Evolutionary conservation across 306 rosid genomes (phyloP).

Genomic region (Albizia julibrissin): DNA sequence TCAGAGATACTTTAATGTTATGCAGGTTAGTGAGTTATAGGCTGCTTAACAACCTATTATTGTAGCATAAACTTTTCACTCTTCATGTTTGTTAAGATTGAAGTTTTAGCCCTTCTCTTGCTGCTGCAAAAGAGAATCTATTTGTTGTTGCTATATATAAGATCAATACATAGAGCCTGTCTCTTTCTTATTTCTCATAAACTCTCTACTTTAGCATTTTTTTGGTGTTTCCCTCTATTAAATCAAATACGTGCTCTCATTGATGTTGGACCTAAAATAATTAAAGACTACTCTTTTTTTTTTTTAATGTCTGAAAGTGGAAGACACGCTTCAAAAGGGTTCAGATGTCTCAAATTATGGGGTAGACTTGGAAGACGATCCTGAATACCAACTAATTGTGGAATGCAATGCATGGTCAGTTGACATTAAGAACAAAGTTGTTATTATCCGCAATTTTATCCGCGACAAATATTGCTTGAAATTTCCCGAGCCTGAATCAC

Average conservation of each 20-base stretch:
- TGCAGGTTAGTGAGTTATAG: constrained; percentile 59
- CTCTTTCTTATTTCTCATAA: background rate
- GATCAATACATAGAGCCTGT: background rate
- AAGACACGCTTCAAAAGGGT: constrained; percentile 71
- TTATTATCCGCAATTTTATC: constrained; percentile 84
- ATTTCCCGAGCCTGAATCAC: constrained; percentile 95
- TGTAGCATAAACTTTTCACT: background rate
- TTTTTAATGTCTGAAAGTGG: constrained; percentile 78
- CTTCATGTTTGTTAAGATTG: constrained; percentile 5
- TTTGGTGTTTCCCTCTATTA: background rate
- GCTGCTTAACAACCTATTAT: background rate
- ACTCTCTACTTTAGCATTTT: constrained; percentile 9
- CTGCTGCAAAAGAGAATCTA: background rate
- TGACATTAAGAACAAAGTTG: constrained; percentile 92
- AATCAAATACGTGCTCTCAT: constrained; percentile 25
- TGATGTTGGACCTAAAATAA: constrained; percentile 17
- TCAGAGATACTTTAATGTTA: constrained; percentile 70
- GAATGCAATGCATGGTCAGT: constrained; percentile 89
- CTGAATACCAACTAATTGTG: constrained; percentile 92
- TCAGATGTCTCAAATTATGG: constrained; percentile 62
- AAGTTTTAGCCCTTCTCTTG: constrained; percentile 11
- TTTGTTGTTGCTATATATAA: background rate
- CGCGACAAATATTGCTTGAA: constrained; percentile 93
- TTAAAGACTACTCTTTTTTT: background rate
- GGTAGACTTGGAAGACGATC: constrained; percentile 85